Conservation (phyloP, 768 basidiomycete species). For the Calocera viscosa region DNA sequence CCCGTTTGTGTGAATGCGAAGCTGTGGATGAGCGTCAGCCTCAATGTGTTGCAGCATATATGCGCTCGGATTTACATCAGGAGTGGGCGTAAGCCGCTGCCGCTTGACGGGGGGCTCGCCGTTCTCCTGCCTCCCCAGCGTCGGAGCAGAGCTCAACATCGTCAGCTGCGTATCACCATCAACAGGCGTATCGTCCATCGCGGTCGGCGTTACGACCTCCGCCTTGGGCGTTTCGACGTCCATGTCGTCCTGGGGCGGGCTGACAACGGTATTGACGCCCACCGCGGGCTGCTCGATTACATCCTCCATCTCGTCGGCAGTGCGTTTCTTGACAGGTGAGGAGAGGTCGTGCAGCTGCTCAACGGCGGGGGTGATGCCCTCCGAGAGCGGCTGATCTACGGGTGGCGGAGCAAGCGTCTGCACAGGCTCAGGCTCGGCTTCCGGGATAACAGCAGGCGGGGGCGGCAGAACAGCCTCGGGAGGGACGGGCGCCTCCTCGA, state of each 20-base stretch:
- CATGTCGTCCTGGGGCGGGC: not conserved
- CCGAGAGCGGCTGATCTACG: no score
- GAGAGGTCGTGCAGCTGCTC: not conserved
- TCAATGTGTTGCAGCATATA: not conserved
- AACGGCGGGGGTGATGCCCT: not conserved
- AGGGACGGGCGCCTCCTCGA: not conserved
- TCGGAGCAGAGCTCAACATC: not conserved
- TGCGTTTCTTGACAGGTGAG: not conserved
- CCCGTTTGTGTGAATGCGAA: conserved; percentile 3
- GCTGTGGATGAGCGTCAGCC: not conserved
- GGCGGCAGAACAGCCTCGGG: not conserved
- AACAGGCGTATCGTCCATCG: not conserved
- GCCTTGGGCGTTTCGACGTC: not conserved
- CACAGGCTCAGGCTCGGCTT: not conserved
- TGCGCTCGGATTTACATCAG: not conserved
- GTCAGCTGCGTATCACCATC: not conserved
- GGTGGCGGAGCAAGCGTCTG: no score
- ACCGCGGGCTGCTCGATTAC: not conserved
- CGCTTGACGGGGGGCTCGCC: not conserved
- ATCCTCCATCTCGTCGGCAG: conserved; percentile 1
- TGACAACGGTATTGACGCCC: not conserved
- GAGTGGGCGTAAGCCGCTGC: not conserved
- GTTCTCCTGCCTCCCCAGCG: not conserved
- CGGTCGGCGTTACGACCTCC: not conserved
- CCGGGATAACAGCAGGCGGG: not conserved